Base-by-base conservation (phyloP, 2,329 filamentous ascomycete genomes). In the Venturia aucupariae region DNA sequence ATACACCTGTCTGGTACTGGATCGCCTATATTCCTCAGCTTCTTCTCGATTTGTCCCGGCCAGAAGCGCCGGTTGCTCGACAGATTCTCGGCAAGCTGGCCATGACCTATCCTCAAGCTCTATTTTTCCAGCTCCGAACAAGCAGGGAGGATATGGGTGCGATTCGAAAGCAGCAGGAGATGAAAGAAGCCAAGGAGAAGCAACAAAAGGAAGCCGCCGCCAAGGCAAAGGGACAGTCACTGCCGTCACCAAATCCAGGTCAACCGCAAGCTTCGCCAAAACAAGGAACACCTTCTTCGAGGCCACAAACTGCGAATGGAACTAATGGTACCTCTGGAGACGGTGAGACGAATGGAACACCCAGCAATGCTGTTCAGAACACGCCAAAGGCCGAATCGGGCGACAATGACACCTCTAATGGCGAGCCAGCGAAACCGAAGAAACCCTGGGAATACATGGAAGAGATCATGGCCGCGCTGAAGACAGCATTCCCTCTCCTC, bases 1-100 rank as follows among this genome's bases (percentile, higher is more conserved):
- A 99, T 70, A 96, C 92, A 2, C 92, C 92, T 0, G 91, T 96
- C 15, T 99, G 94, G 94, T 99, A 97, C 78, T 99, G 94, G 94
- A 97, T 97, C 69, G 97, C 93, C 0, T 99, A 96, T 74, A 97
- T 99, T 68, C 94, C 94, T 22, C 94, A 99, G 75, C 83, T 99
- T 51, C 84, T 99, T 39, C 93, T 91, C 54, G 94, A 93, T 62
- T 82, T 99, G 61, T 90, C 90, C 2, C 88, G 97, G 72, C 92
- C 93, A 70, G 95, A 99, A 76, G 93, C 92, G 15, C 86, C 87
- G 4, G 88, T 95, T 60, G 90, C 93, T 55, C 89, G 94, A 73
- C 85, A 86, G 61, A 90, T 99, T 61, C 82, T 99, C 22, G 84
- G 91, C 30, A 96, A 94, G 80, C 91, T 99, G 72, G 94, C 94